Evolutionary conservation across 441 rosid species (phyloP).

Genomic region (Codiaeum variegatum): DNA sequence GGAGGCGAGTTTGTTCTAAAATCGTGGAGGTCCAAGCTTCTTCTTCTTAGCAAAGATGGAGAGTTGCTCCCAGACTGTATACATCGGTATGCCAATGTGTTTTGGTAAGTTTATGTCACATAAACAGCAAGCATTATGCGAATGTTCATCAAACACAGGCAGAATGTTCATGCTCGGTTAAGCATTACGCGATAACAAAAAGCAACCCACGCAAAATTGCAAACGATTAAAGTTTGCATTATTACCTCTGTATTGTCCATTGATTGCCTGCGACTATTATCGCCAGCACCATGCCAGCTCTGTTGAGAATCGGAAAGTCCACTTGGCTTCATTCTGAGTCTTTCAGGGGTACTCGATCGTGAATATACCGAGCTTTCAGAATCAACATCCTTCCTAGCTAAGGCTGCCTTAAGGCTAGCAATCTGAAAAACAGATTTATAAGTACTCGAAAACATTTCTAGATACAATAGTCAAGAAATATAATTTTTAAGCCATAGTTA

Average conservation of each 20-base stretch:
- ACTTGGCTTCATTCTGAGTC: slow-evolving; percentile 41
- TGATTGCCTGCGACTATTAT: slow-evolving; percentile 31
- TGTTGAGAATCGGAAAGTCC: slow-evolving; percentile 45
- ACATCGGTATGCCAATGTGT: not conserved
- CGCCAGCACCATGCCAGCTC: slow-evolving; percentile 38
- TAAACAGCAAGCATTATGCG: not conserved
- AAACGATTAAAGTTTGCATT: slow-evolving; percentile 28
- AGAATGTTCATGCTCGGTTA: not conserved
- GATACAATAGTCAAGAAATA: too few species aligned
- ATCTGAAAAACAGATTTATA: slow-evolving; percentile 40
- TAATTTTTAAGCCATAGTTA: too few species aligned
- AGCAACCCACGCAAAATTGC: not conserved
- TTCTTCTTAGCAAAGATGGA: slow-evolving; percentile 42
- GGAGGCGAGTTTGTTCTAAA: slow-evolving; percentile 68
- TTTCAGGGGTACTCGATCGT: slow-evolving; percentile 57
- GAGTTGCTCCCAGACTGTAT: slow-evolving; percentile 47
- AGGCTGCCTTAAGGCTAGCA: slow-evolving; percentile 80
- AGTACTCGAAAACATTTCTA: slow-evolving; percentile 13
- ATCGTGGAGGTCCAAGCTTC: slow-evolving; percentile 76
- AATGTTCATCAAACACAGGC: too few species aligned
- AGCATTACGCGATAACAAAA: not conserved
- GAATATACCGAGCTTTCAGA: slow-evolving; percentile 43
- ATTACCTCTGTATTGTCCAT: slow-evolving; percentile 33
- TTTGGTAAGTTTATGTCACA: not conserved
- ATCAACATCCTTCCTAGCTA: slow-evolving; percentile 66